Base-by-base conservation (phyloP, 1,284 basidiomycete species). In the Puccinia hordei region DNA sequence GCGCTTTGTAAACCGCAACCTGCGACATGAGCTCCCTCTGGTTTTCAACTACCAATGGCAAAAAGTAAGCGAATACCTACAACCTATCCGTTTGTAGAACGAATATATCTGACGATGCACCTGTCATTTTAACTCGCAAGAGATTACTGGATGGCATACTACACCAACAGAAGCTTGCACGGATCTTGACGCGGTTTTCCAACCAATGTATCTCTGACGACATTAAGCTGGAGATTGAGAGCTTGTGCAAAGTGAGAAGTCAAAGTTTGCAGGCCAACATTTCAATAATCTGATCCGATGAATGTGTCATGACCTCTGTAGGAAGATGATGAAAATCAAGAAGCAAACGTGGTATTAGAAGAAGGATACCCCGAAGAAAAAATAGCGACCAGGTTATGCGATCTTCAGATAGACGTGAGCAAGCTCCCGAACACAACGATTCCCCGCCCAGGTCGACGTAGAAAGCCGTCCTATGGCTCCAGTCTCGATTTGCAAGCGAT, bases 11-110 rank as follows among this genome's bases (percentile, higher is more conserved):
- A 27, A n/a, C 15, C 66, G 35, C 24, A 69, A 69, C 41, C n/a
- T 69, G 15, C 66, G 44, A 24, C n/a, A 22, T 22, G 38, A 69
- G 49, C 66, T 69, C 10, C 66, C 66, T 24, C 17, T 69, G n/a
- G 46, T 69, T 17, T 69, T 69, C 35, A 69, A 69, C 27, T 69
- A 41, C 44, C 19, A 69, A 46, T 69, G 66, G 66, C 35, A 69
- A 33, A 49, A 49, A 30, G 66, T 69, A n/a, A 63, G 17, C 33
- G 15, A 41, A 41, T 6, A 41, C 12, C 8, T 17, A 9, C 17
- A 19, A 49, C 9, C 46, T 41, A 41, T 41, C 38, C 38, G 38
- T 4, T 41, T 41, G 38, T 41, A 41, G 12, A 41, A 41, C 12
- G 6, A 41, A 41, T 12, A 4, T 41, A 41, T 41, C 38, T 41